Evolutionary conservation across 257 asterid genomes (phyloP), one percentile per base, ranked within the genome.

Genomic region (Paraleonurus japonicus): DNA sequence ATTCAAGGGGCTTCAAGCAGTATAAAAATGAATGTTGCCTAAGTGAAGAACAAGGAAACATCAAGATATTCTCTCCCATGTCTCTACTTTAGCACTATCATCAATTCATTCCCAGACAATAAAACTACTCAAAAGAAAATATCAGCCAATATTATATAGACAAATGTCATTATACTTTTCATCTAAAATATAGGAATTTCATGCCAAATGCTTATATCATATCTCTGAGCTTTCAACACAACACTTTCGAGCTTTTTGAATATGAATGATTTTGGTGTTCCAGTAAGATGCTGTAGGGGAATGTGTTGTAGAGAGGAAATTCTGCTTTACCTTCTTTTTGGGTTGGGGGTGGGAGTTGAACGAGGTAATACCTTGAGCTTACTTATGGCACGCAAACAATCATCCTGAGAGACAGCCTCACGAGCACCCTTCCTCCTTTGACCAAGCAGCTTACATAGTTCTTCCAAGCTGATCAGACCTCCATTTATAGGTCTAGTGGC

Each of bases 321-420:
- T 16, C 4, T 63, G 11, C 19, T 22, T 28, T 22, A 10, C 35
- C 35, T 4, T 50, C 0, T 35, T 5, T 35, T 35, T 35, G 41
- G 41, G 41, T 35, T 2, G 41, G 41, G 41, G 41, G n/a, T n/a
- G n/a, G n/a, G n/a, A 8, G 41, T 8, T 8, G 47, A n/a, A 6
- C 7, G 37, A n/a, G n/a, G 30, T 15, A 57, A 30, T 85, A 92
- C 99, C 98, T 95, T 95, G 71, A 95, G 90, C 81, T 95, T 95
- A 81, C 99, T 89, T 30, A 95, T 92, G 50, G 99, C 99, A 73
- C 99, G 98, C 79, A 95, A 81, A 76, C 98, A 95, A 66, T 95
- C 99, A 85, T 95, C 98, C 81, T 89, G 98, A 65, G 98, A 86
- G 33, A 95, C 76, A 5, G 87, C 82, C 77, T 95, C 99, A 35